phyloP scores from a whole-genome alignment of 192 early-diverging fungal species.

The Rhizophlyctis rosea region DNA sequence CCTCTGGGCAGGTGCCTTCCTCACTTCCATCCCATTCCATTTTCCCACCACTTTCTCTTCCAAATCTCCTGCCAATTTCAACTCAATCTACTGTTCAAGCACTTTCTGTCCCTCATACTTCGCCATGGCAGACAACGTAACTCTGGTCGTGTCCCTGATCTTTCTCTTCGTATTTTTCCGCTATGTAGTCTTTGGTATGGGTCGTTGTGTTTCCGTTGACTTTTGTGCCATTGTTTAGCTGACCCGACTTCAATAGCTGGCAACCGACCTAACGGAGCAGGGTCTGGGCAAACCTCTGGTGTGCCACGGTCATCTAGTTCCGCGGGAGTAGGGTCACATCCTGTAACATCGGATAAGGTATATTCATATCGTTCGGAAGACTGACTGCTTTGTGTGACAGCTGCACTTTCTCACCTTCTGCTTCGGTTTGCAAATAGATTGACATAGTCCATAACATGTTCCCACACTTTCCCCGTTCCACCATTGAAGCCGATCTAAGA shows the following conservation, averaged over 20 bases:
- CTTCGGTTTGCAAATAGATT: slow-evolving; percentile 36
- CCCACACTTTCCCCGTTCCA: slow-evolving; percentile 70
- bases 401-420: not conserved
- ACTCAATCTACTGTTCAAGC: too few relatives aligned
- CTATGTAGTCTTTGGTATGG: slow-evolving; percentile 15
- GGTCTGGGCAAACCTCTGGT: not conserved
- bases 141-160: slow-evolving; percentile 3
- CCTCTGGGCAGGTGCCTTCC: too few relatives aligned
- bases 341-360: not conserved
- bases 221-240: not conserved
- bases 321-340: not conserved
- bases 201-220: not conserved
- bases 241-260: too few relatives aligned
- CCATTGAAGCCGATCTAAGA: slow-evolving; percentile 71
- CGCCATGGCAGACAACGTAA: slow-evolving; percentile 5
- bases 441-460: slow-evolving; percentile 79
- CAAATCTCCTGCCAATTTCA: too few relatives aligned
- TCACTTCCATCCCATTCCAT: too few relatives aligned
- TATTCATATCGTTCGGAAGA: too few relatives aligned
- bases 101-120: not conserved
- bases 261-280: not conserved
- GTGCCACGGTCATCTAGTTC: not conserved
- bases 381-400: not conserved
- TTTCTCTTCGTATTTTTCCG: slow-evolving; percentile 10
- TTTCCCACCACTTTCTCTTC: too few relatives aligned